phyloP scores from a whole-genome alignment of 192 early-diverging fungal genomes.

The Rhizophagus clarus region DNA sequence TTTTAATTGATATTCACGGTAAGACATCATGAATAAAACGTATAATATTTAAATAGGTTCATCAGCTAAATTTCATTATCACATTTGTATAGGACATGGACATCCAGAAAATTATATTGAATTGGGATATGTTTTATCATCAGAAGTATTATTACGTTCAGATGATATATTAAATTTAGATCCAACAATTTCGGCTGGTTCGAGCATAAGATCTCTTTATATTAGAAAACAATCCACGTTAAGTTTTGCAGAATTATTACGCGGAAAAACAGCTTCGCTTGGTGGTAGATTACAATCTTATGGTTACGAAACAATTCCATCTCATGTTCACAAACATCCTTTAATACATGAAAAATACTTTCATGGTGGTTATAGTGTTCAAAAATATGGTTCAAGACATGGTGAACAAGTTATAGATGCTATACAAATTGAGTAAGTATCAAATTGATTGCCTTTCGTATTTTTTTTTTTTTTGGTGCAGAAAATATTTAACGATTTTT shows the following conservation, averaged over 20 bases:
- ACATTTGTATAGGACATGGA: conserved; percentile 10
- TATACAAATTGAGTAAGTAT: background rate
- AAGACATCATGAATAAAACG: background rate
- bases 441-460: too few species aligned
- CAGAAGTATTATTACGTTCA: background rate
- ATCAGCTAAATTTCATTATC: too few species aligned
- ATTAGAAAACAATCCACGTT: background rate
- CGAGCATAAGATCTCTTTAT: too few species aligned
- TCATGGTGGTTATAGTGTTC: conserved; percentile 10
- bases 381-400: conserved; percentile 2
- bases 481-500: too few species aligned
- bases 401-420: conserved; percentile 7
- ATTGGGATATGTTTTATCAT: conserved; percentile 14
- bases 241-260: background rate
- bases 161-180: background rate
- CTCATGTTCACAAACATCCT: conserved; percentile 16
- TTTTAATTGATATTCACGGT: conserved; percentile 23
- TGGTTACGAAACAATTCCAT: conserved; percentile 13
- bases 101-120: conserved; percentile 18
- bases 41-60: too few species aligned
- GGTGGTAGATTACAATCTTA: conserved; percentile 20
- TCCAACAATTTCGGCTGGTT: too few species aligned
- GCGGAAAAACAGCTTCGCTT: background rate
- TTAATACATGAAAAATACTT: background rate
- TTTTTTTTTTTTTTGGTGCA: too few species aligned